Conservation (phyloP, 345 rosid species). For the Raphanus raphanistrum region DNA sequence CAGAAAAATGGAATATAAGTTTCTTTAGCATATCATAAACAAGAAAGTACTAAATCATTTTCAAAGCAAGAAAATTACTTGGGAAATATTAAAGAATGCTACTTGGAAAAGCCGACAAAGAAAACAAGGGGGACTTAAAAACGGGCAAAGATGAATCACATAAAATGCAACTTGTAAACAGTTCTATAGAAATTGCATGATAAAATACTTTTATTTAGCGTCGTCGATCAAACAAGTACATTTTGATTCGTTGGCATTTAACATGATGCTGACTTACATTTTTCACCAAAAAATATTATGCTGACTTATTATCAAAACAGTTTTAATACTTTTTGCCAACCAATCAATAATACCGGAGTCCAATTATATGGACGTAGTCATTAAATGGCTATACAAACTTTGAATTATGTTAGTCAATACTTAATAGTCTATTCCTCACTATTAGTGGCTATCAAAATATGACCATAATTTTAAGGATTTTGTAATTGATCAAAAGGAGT, state of each 20-base stretch:
- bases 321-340: constrained; percentile 13
- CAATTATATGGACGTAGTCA: background rate
- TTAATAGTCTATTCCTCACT: background rate
- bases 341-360: constrained; percentile 23
- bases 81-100: background rate
- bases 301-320: background rate
- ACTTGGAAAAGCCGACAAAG: constrained; percentile 4
- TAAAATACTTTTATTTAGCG: background rate
- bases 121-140: background rate
- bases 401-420: background rate
- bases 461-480: background rate
- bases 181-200: constrained; percentile 12
- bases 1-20: background rate
- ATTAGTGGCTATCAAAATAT: background rate
- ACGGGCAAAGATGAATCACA: constrained; percentile 17
- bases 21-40: background rate
- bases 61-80: background rate
- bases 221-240: constrained; percentile 7
- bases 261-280: constrained; percentile 9
- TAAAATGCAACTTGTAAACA: constrained; percentile 28
- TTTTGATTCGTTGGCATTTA: constrained; percentile 13
- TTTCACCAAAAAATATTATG: background rate
- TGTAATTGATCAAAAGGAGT: background rate
- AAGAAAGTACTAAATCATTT: background rate
- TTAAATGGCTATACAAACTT: constrained; percentile 6